Conservation (phyloP, 2,329 filamentous ascomycete genomes). For the Ustilaginoidea virens region DNA sequence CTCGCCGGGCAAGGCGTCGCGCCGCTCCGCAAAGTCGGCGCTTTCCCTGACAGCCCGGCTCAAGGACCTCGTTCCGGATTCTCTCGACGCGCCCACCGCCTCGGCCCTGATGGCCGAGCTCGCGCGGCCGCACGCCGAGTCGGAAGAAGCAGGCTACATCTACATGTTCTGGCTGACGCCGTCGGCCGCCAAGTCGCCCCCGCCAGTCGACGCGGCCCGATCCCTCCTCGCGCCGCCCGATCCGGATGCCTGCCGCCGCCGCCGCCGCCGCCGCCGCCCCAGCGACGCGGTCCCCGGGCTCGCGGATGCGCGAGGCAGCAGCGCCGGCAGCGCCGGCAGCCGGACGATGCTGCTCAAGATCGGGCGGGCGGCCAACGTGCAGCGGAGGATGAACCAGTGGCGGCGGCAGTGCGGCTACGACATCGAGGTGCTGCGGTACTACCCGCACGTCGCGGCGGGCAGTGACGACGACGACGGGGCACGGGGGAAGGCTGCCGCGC, state of each 20-base stretch:
- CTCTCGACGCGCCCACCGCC: slow-evolving; percentile 50
- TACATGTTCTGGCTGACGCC: slow-evolving; percentile 98
- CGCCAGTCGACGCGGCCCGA: slow-evolving; percentile 42
- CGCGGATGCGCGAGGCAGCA: slow-evolving; percentile 17
- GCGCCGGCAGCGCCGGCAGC: slow-evolving; percentile 13
- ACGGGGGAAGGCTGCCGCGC: slow-evolving; percentile 15
- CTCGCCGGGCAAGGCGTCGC: slow-evolving; percentile 16
- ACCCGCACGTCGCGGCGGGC: slow-evolving; percentile 72
- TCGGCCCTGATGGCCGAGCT: slow-evolving; percentile 64
- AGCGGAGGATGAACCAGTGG: slow-evolving; percentile 86
- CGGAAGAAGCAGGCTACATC: slow-evolving; percentile 75
- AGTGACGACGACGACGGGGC: slow-evolving; percentile 18
- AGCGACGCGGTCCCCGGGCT: slow-evolving; percentile 41
- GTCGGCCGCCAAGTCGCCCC: slow-evolving; percentile 30
- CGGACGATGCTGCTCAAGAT: slow-evolving; percentile 57
- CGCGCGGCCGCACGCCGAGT: slow-evolving; percentile 49
- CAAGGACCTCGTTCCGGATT: slow-evolving; percentile 47
- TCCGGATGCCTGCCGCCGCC: slow-evolving; percentile 15
- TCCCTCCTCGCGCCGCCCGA: slow-evolving; percentile 40
- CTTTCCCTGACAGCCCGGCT: slow-evolving; percentile 15
- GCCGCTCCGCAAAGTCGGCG: slow-evolving; percentile 15
- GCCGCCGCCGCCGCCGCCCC: slow-evolving; percentile 26
- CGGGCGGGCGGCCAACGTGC: slow-evolving; percentile 63
- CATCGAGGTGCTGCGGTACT: slow-evolving; percentile 76
- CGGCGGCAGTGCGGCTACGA: slow-evolving; percentile 82